Base-by-base conservation (phyloP, 495 filamentous ascomycete genomes). In the Trichoderma virens region DNA sequence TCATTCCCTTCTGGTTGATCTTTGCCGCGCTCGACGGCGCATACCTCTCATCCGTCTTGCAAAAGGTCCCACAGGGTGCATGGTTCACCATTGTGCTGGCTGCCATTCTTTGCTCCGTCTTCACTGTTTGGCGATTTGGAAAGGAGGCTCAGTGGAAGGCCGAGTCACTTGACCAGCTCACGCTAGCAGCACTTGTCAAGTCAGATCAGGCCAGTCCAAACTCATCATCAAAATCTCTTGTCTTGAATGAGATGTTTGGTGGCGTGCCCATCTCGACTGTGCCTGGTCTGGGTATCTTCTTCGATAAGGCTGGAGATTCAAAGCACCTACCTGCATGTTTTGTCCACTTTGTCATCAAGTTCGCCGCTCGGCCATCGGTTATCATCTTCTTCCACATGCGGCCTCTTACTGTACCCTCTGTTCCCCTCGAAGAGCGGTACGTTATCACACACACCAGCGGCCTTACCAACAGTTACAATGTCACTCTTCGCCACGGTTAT, bases 71-170 rank as follows among this genome's bases (percentile, higher is more conserved):
- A 2, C 72, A 84, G 1, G 88, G 88, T 1, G 88, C 88, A 16
- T 91, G 88, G 88, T 89, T 91, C 65, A 91, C 88, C 0, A 72
- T 91, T 13, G 73, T 83, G 0, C 79, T 91, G n/a, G 79, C 86
- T 0, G 72, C 75, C 6, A 69, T 88, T 1, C 75, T 91, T 0
- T 77, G 85, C 0, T 75, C 72, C 34, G 66, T 90, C 30, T 86
- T 90, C 66, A 72, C 90, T 31, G 76, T 90, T 14, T 91, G 88
- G 88, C 83, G 88, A 23, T 90, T 83, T 63, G 88, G 88, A 18
- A 91, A 91, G 71, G 85, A 89, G 64, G 80, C 82, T 61, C 88
- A 91, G 70, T 91, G 88, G 88, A 75, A 69, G 16, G 82, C 88
- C 11, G 88, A 91, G 72, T 79, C 76, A 0, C 76, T 79, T 54